A percentile compares a stretch with the other conserved stretches of the same genome.
Evolutionary conservation across 768 basidiomycete genomes (phyloP).

Genomic region (Lactarius vividus): DNA sequence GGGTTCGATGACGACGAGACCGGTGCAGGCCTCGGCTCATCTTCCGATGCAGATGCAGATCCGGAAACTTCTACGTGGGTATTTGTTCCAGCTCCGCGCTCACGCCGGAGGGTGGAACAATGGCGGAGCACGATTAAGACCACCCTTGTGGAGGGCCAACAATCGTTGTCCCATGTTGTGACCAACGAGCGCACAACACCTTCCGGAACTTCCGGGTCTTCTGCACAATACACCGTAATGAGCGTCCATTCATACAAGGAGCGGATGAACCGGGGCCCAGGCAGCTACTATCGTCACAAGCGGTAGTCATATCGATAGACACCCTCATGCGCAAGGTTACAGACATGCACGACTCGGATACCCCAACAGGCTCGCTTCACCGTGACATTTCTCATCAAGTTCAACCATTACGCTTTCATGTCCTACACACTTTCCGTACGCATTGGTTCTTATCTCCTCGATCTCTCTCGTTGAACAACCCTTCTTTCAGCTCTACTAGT

Average conservation of each 20-base stretch:
- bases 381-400: background rate
- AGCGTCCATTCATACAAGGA: background rate
- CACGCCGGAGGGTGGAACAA: constrained; percentile 1
- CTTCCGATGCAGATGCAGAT: no score
- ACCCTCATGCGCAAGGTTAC: no score
- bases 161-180: background rate
- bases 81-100: background rate
- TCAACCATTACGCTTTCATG: background rate
- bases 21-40: no score
- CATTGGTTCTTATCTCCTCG: background rate
- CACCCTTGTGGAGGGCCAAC: background rate
- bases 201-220: background rate
- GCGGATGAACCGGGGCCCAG: background rate
- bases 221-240: background rate
- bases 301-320: no score
- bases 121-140: background rate
- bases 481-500: background rate
- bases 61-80: background rate
- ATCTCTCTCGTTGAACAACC: background rate
- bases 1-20: no score
- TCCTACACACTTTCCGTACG: constrained; percentile 4
- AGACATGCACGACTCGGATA: background rate
- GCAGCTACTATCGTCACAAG: no score
- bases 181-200: background rate
- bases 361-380: background rate